phyloP scores from a whole-genome alignment of 2,329 filamentous ascomycete species.

The Ascochyta clinopodiicola region DNA sequence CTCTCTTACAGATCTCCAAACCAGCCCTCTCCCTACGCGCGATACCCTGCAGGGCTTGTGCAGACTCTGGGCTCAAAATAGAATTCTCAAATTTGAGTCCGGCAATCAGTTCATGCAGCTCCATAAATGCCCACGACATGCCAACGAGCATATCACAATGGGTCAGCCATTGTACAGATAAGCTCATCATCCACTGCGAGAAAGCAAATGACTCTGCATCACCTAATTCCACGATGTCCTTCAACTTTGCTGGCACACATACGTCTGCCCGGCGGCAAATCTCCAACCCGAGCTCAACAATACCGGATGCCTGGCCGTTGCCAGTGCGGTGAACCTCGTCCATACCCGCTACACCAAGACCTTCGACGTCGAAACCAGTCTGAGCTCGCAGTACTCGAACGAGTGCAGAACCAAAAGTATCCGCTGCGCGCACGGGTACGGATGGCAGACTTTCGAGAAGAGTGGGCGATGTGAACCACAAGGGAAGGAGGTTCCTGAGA shows the following conservation, averaged over 20 bases:
- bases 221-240: constrained; percentile 30
- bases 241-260: constrained; percentile 25
- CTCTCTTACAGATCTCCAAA: constrained; percentile 15
- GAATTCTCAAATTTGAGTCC: neutral
- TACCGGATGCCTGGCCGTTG: constrained; percentile 31
- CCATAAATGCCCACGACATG: constrained; percentile 44
- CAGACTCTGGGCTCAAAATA: neutral
- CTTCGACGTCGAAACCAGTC: constrained; percentile 48
- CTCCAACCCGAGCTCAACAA: constrained; percentile 44
- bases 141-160: constrained; percentile 40
- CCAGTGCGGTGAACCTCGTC: constrained; percentile 44
- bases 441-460: constrained; percentile 50
- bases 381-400: constrained; percentile 51
- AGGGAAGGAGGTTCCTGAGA: constrained; percentile 38
- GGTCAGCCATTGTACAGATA: constrained; percentile 26
- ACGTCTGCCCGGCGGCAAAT: constrained; percentile 30
- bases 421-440: constrained; percentile 46
- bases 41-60: constrained; percentile 8
- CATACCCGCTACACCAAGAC: constrained; percentile 49
- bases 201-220: constrained; percentile 50
- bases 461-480: constrained; percentile 50
- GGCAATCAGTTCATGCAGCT: constrained; percentile 23
- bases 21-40: constrained; percentile 19
- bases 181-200: constrained; percentile 21
- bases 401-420: constrained; percentile 42